These are phyloP conservation scores for Trametes versicolor DNA, from an alignment of 1,284 basidiomycete genomes.

Conservation along the genomic window DNA sequence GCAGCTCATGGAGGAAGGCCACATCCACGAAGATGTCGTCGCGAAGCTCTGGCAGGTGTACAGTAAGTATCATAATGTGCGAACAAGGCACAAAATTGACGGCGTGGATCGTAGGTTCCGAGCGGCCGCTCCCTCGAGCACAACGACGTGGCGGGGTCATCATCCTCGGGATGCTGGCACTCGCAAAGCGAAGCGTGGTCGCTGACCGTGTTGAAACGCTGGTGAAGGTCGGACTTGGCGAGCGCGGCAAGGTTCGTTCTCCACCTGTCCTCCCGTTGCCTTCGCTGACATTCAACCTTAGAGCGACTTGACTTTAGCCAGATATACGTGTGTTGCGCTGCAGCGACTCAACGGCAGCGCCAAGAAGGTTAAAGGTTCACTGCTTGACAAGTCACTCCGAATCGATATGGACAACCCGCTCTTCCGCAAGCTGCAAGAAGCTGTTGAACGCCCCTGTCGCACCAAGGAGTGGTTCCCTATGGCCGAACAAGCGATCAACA, in stretches of 20 bases:
- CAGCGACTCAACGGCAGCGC: constrained; percentile 93
- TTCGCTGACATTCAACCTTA: constrained; percentile 43
- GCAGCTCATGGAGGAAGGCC: constrained; percentile 90
- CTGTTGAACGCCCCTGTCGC: constrained; percentile 79
- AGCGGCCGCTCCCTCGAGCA: constrained; percentile 76
- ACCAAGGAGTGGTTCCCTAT: constrained; percentile 96
- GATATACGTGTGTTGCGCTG: constrained; percentile 94
- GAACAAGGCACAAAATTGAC: neutral
- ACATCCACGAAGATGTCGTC: constrained; percentile 88
- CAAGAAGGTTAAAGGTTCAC: constrained; percentile 97
- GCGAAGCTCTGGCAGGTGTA: constrained; percentile 97
- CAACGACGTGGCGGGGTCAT: constrained; percentile 96
- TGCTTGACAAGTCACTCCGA: constrained; percentile 88
- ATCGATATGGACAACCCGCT: constrained; percentile 91
- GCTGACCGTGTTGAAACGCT: constrained; percentile 89
- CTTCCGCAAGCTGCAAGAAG: constrained; percentile 85
- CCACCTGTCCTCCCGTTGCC: neutral
- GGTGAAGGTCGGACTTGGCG: constrained; percentile 90
- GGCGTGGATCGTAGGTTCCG: constrained; percentile 56
- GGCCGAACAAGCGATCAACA: constrained; percentile 97
- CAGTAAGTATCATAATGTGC: constrained; percentile 59
- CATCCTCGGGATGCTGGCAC: constrained; percentile 94
- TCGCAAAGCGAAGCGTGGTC: constrained; percentile 87
- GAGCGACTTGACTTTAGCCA: constrained; percentile 89
- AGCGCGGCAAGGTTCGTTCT: constrained; percentile 74